Evolutionary conservation across 768 basidiomycete species (phyloP).

Genomic region (Auriscalpium microsporum): DNA sequence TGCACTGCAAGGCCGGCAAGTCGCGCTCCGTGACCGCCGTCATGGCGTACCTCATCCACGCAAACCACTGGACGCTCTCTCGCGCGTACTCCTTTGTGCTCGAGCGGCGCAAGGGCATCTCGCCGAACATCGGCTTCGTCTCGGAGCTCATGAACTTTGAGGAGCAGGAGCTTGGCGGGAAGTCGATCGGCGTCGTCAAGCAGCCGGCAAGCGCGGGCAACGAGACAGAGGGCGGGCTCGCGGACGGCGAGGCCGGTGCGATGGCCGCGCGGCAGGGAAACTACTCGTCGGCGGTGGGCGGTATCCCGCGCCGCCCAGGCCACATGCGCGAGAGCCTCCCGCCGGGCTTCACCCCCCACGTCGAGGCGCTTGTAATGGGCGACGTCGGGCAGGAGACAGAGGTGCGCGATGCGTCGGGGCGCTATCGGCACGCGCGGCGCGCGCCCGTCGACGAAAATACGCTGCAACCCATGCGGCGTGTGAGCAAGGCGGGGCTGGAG

Average conservation of each 20-base stretch:
- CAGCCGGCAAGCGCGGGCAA: constrained; percentile 25
- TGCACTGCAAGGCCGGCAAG: constrained; percentile 95
- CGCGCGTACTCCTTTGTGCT: constrained; percentile 87
- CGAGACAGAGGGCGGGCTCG: constrained; percentile 18
- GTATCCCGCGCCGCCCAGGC: constrained; percentile 39
- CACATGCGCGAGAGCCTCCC: constrained; percentile 74
- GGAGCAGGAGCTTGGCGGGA: constrained; percentile 77
- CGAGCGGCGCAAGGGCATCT: constrained; percentile 89
- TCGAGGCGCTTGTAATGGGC: constrained; percentile 32
- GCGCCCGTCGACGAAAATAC: constrained; percentile 87
- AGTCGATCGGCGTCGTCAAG: constrained; percentile 60
- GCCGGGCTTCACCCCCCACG: constrained; percentile 33
- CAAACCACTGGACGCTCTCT: constrained; percentile 93
- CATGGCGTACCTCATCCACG: constrained; percentile 95
- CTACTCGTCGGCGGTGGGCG: constrained; percentile 35
- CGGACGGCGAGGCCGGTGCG: constrained; percentile 24
- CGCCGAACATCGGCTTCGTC: constrained; percentile 96
- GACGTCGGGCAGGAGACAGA: constrained; percentile 79
- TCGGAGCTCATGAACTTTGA: constrained; percentile 96
- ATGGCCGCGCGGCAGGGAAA: constrained; percentile 22
- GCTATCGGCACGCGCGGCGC: constrained; percentile 79
- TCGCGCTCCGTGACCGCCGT: constrained; percentile 94
- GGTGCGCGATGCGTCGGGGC: constrained; percentile 75
- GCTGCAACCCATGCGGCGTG: constrained; percentile 80
- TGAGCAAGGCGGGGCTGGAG: constrained; percentile 91